phyloP scores from a whole-genome alignment of 2,329 filamentous ascomycete genomes.

The Zymoseptoria passerinii region DNA sequence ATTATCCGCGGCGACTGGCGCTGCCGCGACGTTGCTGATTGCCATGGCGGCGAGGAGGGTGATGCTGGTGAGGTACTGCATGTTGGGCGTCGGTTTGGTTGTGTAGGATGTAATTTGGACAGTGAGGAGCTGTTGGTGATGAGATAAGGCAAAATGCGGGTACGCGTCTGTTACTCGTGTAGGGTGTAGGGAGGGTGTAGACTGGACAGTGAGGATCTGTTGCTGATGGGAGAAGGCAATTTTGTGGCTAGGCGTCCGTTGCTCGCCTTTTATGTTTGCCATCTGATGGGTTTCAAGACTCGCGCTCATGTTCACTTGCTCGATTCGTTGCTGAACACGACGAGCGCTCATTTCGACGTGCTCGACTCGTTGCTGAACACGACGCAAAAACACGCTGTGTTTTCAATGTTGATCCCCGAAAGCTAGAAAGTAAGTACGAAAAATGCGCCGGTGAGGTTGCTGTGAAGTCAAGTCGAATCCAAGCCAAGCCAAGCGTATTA shows the following conservation, averaged over 20 bases:
- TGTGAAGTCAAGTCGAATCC: not conserved
- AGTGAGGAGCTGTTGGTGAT: too few relatives aligned
- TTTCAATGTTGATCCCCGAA: not conserved
- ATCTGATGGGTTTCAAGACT: not conserved
- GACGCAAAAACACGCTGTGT: not conserved
- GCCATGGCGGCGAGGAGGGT: not conserved
- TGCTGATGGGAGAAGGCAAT: too few relatives aligned
- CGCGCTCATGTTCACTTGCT: not conserved
- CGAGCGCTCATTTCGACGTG: too few relatives aligned
- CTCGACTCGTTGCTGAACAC: not conserved
- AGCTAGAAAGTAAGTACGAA: not conserved
- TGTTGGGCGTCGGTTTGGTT: not conserved
- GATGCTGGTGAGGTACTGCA: not conserved
- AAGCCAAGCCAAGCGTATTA: not conserved
- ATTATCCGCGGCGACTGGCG: not conserved
- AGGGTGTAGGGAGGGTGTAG: too few relatives aligned
- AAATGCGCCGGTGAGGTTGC: not conserved
- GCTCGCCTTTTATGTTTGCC: not conserved
- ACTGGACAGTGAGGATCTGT: too few relatives aligned
- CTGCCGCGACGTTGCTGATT: not conserved
- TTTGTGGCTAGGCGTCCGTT: not conserved
- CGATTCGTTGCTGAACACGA: not conserved
- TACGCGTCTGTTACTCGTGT: too few relatives aligned
- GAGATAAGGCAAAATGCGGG: too few relatives aligned
- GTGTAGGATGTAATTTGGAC: not conserved